Base-by-base conservation (phyloP, 2,329 filamentous ascomycete genomes). In the Penicillium sp. region DNA sequence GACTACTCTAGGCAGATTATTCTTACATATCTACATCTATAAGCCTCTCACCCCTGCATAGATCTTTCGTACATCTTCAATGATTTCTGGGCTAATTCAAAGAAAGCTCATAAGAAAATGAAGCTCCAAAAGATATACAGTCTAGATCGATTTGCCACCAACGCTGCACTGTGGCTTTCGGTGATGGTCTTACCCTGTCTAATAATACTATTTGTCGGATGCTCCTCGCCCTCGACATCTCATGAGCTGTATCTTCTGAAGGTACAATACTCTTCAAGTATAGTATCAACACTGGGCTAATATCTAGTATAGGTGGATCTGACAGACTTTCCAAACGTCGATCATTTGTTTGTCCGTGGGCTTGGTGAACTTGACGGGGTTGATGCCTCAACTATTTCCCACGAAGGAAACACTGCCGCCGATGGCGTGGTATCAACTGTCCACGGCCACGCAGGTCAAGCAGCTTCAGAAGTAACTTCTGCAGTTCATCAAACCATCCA, bases 131-230 rank as follows among this genome's bases (percentile, higher is more conserved):
- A 8, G 18, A 18, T 16, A 47, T 21, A 23, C 14, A 47, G 44
- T 21, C 34, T 47, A 18, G 44, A 47, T 36, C 44, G 34, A n/a
- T 16, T 47, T 10, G 34, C 24, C 44, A 24, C 31, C 14, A 23
- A 5, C 14, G 29, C 29, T 34, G 28, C 28, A n/a, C 49, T 54
- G 21, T 29, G 28, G 24, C 36, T 54, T 29, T 54, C 51, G 9
- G 16, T 42, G 13, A 23, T 21, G 45, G 37, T 37, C 24, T 48
- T 54, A 26, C 26, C 48, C 37, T 54, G 45, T 44, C 51, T 54
- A n/a, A 19, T 40, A 14, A 18, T 54, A 26, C 36, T 49, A 6
- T 54, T 54, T 44, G 39, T 43, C 21, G 45, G 51, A n/a, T 54
- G 45, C 45, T 29, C 37, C 18, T 54, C 45, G n/a, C 37, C 51